These are phyloP conservation scores for Oemleria cerasiformis DNA, from an alignment of 306 rosid species.

Conservation along the genomic window DNA sequence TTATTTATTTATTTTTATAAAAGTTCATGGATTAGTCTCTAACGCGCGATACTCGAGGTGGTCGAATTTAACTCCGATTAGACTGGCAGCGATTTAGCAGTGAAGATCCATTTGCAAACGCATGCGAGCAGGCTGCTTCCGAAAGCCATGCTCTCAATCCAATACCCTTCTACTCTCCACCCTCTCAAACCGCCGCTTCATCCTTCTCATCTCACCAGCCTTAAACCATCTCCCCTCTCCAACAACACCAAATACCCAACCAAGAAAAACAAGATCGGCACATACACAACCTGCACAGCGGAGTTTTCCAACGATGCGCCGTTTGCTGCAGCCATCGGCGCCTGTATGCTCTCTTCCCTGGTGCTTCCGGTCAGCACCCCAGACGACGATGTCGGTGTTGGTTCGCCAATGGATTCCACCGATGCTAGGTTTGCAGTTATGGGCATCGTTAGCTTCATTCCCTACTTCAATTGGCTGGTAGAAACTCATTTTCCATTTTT, in stretches of 20 bases:
- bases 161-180: not conserved
- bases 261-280: constrained; percentile 17
- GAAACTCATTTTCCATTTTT: not conserved
- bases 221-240: constrained; percentile 1
- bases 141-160: constrained; percentile 9
- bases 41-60: not conserved
- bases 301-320: constrained; percentile 70
- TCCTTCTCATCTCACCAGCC: constrained; percentile 1
- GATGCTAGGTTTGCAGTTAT: constrained; percentile 76
- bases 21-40: not conserved
- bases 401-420: constrained; percentile 46
- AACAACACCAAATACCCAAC: not conserved
- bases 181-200: not conserved
- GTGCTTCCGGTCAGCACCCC: constrained; percentile 36
- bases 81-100: not conserved
- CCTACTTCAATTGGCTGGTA: constrained; percentile 98
- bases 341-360: constrained; percentile 71
- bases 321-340: constrained; percentile 74
- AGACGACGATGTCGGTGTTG: constrained; percentile 38
- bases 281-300: constrained; percentile 39
- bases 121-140: not conserved
- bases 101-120: not conserved
- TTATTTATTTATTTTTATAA: not conserved
- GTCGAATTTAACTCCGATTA: not conserved
- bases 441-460: constrained; percentile 82